Evolutionary conservation across 169 alveolate genomes (phyloP), one percentile per base, ranked within the genome.

Genomic region (Plasmodium fragile): DNA sequence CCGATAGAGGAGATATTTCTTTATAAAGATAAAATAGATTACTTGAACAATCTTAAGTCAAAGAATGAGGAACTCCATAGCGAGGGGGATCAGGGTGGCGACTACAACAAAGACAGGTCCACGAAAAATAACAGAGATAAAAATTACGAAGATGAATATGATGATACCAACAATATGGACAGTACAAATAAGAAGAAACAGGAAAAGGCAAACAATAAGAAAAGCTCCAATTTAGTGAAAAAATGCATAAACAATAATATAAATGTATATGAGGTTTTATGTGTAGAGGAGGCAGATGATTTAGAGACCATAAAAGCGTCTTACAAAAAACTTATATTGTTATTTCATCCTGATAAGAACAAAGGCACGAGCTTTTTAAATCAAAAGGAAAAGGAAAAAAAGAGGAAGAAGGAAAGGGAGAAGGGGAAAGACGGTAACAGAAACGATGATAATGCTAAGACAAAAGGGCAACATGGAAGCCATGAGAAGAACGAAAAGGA

Each of bases 331-430:
- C 91, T 96, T 30, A 96, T 95, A 25, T 87, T 96, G 79, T 71
- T 96, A 53, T 90, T 96, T 89, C 97, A 96, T 71, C 97, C 97
- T 1, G 97, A 96, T 87, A 96, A 96, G 83, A 92, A 95, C 16
- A 92, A 79, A 69, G 91, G 95, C 10, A 83, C 92, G 39, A 22
- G 43, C 28, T 53, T 25, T 53, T 39, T 82, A 72, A 80, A 83
- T 32, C 82, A 73, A 92, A 92, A 83, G 22, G 92, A 83, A 92
- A 83, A 92, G 71, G 92, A 90, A 41, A 89, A 82, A 22, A 95
- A 92, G 45, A 95, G 92, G 36, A 92, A 93, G 18, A 95, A 95
- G 59, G 70, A 83, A 59, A 49, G 78, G 92, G 53, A 71, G 8
- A 45, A 91, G 72, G 53, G 82, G 0, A 89, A 49, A 30, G 73